Evolutionary conservation across 768 basidiomycete species (phyloP).

Genomic region (Mycena capillaripes): DNA sequence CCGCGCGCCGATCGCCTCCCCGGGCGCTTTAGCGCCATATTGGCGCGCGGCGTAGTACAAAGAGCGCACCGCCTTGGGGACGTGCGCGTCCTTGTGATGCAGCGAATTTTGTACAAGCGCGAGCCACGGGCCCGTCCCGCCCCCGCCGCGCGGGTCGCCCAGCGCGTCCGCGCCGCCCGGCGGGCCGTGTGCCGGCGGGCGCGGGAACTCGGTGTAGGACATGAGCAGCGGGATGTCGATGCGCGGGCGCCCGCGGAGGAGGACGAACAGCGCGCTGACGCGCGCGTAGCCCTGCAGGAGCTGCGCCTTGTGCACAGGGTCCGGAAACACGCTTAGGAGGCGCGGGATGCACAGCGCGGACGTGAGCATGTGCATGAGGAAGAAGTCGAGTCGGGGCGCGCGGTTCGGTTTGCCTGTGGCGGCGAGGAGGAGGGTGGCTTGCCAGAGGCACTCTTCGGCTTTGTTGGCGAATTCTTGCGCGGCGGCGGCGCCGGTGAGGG

Average conservation of each 20-base stretch:
- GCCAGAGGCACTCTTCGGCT: slow-evolving; percentile 55
- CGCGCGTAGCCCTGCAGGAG: slow-evolving; percentile 52
- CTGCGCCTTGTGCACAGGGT: slow-evolving; percentile 44
- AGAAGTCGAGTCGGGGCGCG: slow-evolving; percentile 56
- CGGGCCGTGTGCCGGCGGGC: slow-evolving; percentile 41
- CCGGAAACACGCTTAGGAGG: slow-evolving; percentile 42
- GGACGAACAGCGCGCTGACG: slow-evolving; percentile 44
- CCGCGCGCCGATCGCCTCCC: slow-evolving; percentile 49
- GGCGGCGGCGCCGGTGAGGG: slow-evolving; percentile 33
- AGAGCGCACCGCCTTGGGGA: slow-evolving; percentile 50
- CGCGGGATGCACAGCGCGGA: slow-evolving; percentile 56
- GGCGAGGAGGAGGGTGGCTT: slow-evolving; percentile 51
- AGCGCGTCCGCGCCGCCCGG: slow-evolving; percentile 32
- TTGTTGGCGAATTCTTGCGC: slow-evolving; percentile 43
- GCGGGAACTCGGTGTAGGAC: slow-evolving; percentile 50
- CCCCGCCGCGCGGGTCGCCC: slow-evolving; percentile 41
- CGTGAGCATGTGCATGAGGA: slow-evolving; percentile 60
- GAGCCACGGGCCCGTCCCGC: slow-evolving; percentile 54
- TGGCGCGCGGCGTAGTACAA: slow-evolving; percentile 51
- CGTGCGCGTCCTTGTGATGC: slow-evolving; percentile 58
- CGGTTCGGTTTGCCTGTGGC: slow-evolving; percentile 51
- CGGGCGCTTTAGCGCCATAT: slow-evolving; percentile 47
- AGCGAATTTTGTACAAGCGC: slow-evolving; percentile 49
- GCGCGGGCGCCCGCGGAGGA: slow-evolving; percentile 56
- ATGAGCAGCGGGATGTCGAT: slow-evolving; percentile 54